Evolutionary conservation across 129 eudicot species (phyloP).

Genomic region (Apium graveolens): DNA sequence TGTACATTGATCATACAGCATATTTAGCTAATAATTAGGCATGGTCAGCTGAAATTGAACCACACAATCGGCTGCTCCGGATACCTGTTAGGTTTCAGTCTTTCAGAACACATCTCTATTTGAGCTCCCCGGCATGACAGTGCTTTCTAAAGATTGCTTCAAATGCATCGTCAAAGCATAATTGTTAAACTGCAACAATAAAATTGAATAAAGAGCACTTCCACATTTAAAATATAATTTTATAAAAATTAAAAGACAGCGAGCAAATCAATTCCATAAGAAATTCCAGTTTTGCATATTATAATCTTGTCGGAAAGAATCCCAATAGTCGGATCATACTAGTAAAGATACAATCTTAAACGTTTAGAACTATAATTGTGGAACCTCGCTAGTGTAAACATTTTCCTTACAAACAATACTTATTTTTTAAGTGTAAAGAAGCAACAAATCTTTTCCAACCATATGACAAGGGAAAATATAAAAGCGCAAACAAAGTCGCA

Average conservation of each 20-base stretch:
- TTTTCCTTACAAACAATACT: not conserved
- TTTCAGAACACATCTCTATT: conserved; percentile 67
- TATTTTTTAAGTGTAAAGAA: not conserved
- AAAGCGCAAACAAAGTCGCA: no score
- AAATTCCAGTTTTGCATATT: not conserved
- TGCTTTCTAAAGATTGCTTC: conserved; percentile 63
- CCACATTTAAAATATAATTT: not conserved
- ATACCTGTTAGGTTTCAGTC: not conserved
- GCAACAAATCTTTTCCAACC: not conserved
- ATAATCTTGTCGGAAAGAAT: not conserved
- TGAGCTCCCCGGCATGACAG: conserved; percentile 54
- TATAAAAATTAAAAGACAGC: not conserved
- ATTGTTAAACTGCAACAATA: conserved; percentile 54
- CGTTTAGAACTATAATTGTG: not conserved
- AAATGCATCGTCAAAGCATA: conserved; percentile 70
- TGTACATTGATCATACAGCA: not conserved
- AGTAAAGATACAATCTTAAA: not conserved
- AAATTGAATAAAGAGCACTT: conserved; percentile 1
- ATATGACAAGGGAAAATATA: not conserved
- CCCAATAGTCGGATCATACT: not conserved
- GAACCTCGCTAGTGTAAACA: not conserved
- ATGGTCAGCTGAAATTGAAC: not conserved
- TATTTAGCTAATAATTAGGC: not conserved
- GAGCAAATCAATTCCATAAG: not conserved
- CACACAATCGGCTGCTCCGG: not conserved